Evolutionary conservation across 1,284 basidiomycete species (phyloP).

Genomic region (Ganoderma resinaceum): DNA sequence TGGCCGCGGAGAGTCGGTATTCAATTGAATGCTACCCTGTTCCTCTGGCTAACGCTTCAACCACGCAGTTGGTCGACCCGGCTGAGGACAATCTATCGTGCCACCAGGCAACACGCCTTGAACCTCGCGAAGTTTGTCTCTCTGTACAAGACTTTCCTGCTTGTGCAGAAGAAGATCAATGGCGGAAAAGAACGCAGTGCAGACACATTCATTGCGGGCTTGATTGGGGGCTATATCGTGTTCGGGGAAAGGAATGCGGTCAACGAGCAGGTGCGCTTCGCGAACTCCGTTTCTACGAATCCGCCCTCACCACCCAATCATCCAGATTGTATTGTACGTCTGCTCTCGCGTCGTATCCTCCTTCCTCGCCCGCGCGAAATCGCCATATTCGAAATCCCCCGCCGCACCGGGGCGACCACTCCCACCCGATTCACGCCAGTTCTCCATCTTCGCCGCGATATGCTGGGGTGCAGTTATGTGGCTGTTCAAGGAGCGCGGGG

Average conservation of each 20-base stretch:
- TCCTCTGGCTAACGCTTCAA: constrained; percentile 4
- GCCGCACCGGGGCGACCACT: constrained; percentile 65
- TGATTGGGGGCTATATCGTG: constrained; percentile 91
- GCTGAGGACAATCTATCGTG: constrained; percentile 74
- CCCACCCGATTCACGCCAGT: constrained; percentile 84
- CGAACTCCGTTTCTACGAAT: neutral
- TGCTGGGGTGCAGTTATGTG: constrained; percentile 99
- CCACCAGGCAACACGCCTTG: constrained; percentile 89
- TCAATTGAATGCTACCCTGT: neutral
- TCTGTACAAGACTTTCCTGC: constrained; percentile 88
- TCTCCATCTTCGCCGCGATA: constrained; percentile 88
- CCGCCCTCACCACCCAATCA: neutral
- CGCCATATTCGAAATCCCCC: constrained; percentile 50
- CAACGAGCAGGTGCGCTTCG: constrained; percentile 87
- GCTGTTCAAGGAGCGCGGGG: constrained; percentile 86
- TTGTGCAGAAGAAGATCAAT: constrained; percentile 84
- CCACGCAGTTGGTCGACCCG: constrained; percentile 72
- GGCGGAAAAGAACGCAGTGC: constrained; percentile 81
- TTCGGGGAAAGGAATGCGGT: constrained; percentile 97
- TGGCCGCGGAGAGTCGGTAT: constrained; percentile 82
- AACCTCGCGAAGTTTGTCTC: constrained; percentile 95
- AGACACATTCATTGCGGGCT: constrained; percentile 94
- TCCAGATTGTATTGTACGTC: constrained; percentile 95
- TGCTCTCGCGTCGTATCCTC: constrained; percentile 89
- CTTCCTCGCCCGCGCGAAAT: constrained; percentile 78